phyloP scores from a whole-genome alignment of 208 protist species.

The Leishmania martiniquensis region DNA sequence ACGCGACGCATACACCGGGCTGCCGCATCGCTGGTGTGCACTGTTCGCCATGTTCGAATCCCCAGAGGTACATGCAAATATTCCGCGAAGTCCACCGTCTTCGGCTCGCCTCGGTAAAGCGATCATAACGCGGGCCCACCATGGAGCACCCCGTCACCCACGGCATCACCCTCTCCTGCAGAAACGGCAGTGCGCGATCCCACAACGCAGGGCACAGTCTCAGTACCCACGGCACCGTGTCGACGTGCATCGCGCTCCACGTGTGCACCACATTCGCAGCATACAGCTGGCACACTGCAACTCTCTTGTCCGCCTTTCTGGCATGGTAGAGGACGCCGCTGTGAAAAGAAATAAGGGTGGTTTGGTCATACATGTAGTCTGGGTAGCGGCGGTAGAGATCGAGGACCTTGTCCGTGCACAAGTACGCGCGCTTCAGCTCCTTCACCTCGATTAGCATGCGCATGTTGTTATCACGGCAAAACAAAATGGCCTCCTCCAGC shows the following conservation, averaged over 20 bases:
- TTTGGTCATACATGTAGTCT: slow-evolving; percentile 89
- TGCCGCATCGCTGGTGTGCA: slow-evolving; percentile 76
- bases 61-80: slow-evolving; percentile 83
- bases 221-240: slow-evolving; percentile 42
- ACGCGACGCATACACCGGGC: slow-evolving; percentile 69
- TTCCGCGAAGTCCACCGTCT: slow-evolving; percentile 70
- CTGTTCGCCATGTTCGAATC: slow-evolving; percentile 51
- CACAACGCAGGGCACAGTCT: slow-evolving; percentile 56
- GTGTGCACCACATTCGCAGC: slow-evolving; percentile 37
- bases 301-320: slow-evolving; percentile 56
- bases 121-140: slow-evolving; percentile 65
- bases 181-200: slow-evolving; percentile 44
- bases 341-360: slow-evolving; percentile 87
- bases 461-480: slow-evolving; percentile 77
- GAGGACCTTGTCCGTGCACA: slow-evolving; percentile 80
- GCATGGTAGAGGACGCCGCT: slow-evolving; percentile 75
- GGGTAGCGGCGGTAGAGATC: slow-evolving; percentile 84
- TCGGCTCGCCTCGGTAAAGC: slow-evolving; percentile 63
- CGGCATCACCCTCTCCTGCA: slow-evolving; percentile 65
- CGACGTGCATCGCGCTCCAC: slow-evolving; percentile 27
- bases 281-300: slow-evolving; percentile 85
- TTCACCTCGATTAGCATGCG: slow-evolving; percentile 91
- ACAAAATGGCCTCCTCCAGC: slow-evolving; percentile 84
- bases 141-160: slow-evolving; percentile 84
- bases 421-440: slow-evolving; percentile 46